Base-by-base conservation (phyloP, 257 asterid genomes). In the Eustoma russellianum region DNA sequence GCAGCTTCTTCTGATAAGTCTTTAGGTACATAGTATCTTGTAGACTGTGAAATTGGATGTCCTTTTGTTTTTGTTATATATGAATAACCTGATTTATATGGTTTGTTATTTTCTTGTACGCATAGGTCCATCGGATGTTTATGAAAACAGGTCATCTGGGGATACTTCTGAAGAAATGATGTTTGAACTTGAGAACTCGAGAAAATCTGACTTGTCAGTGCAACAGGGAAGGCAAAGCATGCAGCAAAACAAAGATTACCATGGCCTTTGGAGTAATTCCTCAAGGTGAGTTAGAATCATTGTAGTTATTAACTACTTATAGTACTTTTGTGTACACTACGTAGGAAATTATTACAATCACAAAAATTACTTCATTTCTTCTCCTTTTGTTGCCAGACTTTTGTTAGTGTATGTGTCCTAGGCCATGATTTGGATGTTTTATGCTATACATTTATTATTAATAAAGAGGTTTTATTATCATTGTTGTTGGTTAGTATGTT, bases 71-170 rank as follows among this genome's bases (percentile, higher is more conserved):
- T 24, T 24, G 3, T 24, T 24, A 24, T 53, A 5, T 34, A 18
- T 44, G 3, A 16, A 13, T 14, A 51, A 9, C 24, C 16, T 16
- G 19, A 9, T 59, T 40, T 33, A 15, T 16, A 18, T 6, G 3
- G 18, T n/a, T 49, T 35, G 2, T 5, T 60, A 24, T 7, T n/a
- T n/a, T n/a, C n/a, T n/a, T 38, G 11, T 62, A 0, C 17, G n/a
- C 24, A 59, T 69, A 83, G 97, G 94, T 18, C 85, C 75, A 50
- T 72, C 80, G 12, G 93, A 85, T n/a, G 70, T 63, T 10, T 71
- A 67, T 50, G 97, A 85, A 62, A 79, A 88, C 5, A 88, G 94
- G 50, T 85, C 95, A 2, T 85, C 94, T 3, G 95, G 95, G 48
- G 94, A 89, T 19, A 89, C 74, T 44, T 85, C 97, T 0, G 94